A percentile compares a stretch with the other conserved stretches of the same genome.
phyloP scores from a whole-genome alignment of 352 stramenopile genomes.

The Pythium myriotylum region DNA sequence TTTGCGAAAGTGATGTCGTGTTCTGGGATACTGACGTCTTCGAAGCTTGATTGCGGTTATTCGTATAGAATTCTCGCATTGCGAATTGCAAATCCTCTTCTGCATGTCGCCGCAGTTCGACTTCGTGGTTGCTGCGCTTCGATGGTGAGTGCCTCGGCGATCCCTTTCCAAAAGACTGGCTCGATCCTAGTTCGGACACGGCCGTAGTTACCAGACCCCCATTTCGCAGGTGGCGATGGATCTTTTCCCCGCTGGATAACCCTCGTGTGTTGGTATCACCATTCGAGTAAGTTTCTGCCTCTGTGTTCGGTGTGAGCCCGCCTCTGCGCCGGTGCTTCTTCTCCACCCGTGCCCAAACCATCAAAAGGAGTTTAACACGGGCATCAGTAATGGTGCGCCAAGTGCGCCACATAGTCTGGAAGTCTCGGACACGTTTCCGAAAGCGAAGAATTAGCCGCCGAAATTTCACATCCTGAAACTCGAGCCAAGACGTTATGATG shows the following conservation, averaged over 20 bases:
- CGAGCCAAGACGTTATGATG: slow-evolving; percentile 75
- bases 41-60: slow-evolving; percentile 19
- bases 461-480: slow-evolving; percentile 87
- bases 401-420: slow-evolving; percentile 73
- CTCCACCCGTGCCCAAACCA: slow-evolving; percentile 70
- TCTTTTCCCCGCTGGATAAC: slow-evolving; percentile 8
- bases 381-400: slow-evolving; percentile 76
- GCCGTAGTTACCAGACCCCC: slow-evolving; percentile 49
- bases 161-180: background rate
- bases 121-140: slow-evolving; percentile 30
- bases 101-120: slow-evolving; percentile 45
- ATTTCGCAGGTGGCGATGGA: slow-evolving; percentile 67
- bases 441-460: slow-evolving; percentile 78
- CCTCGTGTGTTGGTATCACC: background rate
- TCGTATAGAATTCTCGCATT: slow-evolving; percentile 63
- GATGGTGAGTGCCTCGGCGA: background rate
- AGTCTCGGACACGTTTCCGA: slow-evolving; percentile 69
- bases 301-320: slow-evolving; percentile 20
- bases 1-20: slow-evolving; percentile 1
- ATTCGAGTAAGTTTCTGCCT: background rate
- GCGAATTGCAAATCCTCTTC: slow-evolving; percentile 56
- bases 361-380: slow-evolving; percentile 68
- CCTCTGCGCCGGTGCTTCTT: slow-evolving; percentile 51
- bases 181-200: slow-evolving; percentile 21
- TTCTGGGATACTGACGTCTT: slow-evolving; percentile 11